Conservation (phyloP, 352 stramenopile species). For the Globisporangium radiosum region DNA sequence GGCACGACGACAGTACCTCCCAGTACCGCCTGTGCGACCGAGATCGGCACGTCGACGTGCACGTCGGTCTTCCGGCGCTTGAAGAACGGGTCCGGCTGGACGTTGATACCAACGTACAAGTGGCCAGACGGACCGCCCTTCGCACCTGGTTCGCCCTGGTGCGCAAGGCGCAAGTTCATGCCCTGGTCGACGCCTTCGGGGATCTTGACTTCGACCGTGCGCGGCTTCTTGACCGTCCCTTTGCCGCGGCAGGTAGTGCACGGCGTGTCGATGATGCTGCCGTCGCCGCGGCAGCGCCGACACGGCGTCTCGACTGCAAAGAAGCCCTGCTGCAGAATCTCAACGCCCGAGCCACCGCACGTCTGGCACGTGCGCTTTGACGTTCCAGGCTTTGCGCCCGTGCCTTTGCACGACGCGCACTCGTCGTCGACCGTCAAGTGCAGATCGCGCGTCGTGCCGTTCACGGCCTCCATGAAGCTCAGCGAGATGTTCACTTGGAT, state of each 20-base stretch:
- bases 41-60: constrained; percentile 92
- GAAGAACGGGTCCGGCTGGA: constrained; percentile 94
- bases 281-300: constrained; percentile 73
- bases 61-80: constrained; percentile 93
- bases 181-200: constrained; percentile 94
- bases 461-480: constrained; percentile 94
- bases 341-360: constrained; percentile 80
- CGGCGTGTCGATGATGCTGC: constrained; percentile 79
- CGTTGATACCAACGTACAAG: constrained; percentile 92
- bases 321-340: constrained; percentile 86
- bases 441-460: constrained; percentile 87
- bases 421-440: constrained; percentile 71
- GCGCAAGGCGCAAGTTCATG: constrained; percentile 92
- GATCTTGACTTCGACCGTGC: constrained; percentile 92
- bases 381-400: constrained; percentile 76
- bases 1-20: constrained; percentile 93
- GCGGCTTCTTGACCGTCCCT: constrained; percentile 85
- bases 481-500: constrained; percentile 93
- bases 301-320: constrained; percentile 87
- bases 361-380: constrained; percentile 71
- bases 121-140: constrained; percentile 88
- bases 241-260: constrained; percentile 76
- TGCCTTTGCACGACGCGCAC: constrained; percentile 76
- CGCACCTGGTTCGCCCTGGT: constrained; percentile 87
- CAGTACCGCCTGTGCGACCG: constrained; percentile 89